Evolutionary conservation across 2,329 filamentous ascomycete genomes (phyloP).

Genomic region (Botrytis medusae): DNA sequence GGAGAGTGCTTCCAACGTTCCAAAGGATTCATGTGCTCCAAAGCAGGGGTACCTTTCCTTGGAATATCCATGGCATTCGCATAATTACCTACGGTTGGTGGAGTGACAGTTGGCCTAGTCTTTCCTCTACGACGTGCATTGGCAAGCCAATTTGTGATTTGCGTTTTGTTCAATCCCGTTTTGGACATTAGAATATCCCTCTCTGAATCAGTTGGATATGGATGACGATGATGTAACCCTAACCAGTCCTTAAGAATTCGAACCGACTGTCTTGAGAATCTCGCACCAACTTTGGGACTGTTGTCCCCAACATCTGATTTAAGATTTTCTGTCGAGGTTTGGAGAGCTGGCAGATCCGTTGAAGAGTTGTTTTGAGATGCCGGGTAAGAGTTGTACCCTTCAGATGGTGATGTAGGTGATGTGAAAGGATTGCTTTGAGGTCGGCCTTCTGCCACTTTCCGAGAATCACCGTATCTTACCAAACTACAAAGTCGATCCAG

Average conservation of each 20-base stretch:
- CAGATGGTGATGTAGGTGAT: conserved; percentile 21
- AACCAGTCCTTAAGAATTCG: conserved; percentile 84
- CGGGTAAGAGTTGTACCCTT: conserved; percentile 23
- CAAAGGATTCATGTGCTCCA: conserved; percentile 60
- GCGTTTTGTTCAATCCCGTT: conserved; percentile 77
- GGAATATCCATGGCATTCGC: conserved; percentile 73
- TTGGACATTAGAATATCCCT: conserved; percentile 75
- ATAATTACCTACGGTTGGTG: conserved; percentile 62
- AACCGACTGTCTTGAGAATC: conserved; percentile 78
- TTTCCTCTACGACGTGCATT: conserved; percentile 85
- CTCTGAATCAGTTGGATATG: conserved; percentile 85
- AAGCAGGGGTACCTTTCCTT: conserved; percentile 53
- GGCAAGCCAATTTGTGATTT: conserved; percentile 90
- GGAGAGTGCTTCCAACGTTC: conserved; percentile 70
- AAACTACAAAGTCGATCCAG: conserved; percentile 30
- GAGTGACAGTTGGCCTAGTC: conserved; percentile 65
- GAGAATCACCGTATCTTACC: conserved; percentile 13
- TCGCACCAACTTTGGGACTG: conserved; percentile 64
- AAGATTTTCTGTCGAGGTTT: conserved; percentile 58
- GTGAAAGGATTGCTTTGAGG: conserved; percentile 1
- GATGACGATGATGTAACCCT: conserved; percentile 73
- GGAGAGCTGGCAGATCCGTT: conserved; percentile 29
- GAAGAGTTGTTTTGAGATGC: conserved; percentile 26
- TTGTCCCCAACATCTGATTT: conserved; percentile 48
- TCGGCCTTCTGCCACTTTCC: conserved; percentile 19